Evolutionary conservation across 2,329 filamentous ascomycete species (phyloP), one percentile per base, ranked within the genome.

Genomic region (Ophiostoma novo-ulmi): DNA sequence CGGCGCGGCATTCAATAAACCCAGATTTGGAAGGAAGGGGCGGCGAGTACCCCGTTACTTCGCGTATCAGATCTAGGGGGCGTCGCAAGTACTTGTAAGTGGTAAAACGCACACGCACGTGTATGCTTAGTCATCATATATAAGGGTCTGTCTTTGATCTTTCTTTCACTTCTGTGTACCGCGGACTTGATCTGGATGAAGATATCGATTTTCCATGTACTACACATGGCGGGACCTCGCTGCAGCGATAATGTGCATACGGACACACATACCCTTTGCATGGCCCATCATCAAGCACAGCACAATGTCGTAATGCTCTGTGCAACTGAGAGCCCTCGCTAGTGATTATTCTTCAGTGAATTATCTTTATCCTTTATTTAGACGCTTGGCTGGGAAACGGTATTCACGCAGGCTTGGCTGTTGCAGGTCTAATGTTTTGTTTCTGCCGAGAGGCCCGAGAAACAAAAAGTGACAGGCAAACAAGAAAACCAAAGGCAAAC

Each of bases 11-110:
- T 38, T 66, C 64, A 66, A 66, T 66, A 66, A 38, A 5, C 3
- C 64, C 36, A 38, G 13, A 66, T n/a, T n/a, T 22, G 35, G 38
- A 66, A 66, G 64, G n/a, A 66, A 58, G 52, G 52, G 52, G 52
- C 52, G 52, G 52, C 52, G 22, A 31, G 22, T 5, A 58, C 52
- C 22, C 52, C 52, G 52, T 58, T 26, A 10, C n/a, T 58, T 11
- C 10, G 52, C 52, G 52, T 58, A 58, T 58, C 52, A 58, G 52
- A 58, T 58, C 52, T 26, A 58, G 52, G 52, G 52, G 61, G 61
- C 61, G 61, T 35, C 31, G 61, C 61, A 64, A 64, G 26, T 64
- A 8, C 55, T 31, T 31, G 31, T 31, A 31, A 31, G 10, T 13
- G 61, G 61, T 26, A 38, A 26, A 36, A 36, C 35, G 61, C 61